Evolutionary conservation across 345 rosid genomes (phyloP), one percentile per base, ranked within the genome.

Genomic region (Eucalyptus polybractea): DNA sequence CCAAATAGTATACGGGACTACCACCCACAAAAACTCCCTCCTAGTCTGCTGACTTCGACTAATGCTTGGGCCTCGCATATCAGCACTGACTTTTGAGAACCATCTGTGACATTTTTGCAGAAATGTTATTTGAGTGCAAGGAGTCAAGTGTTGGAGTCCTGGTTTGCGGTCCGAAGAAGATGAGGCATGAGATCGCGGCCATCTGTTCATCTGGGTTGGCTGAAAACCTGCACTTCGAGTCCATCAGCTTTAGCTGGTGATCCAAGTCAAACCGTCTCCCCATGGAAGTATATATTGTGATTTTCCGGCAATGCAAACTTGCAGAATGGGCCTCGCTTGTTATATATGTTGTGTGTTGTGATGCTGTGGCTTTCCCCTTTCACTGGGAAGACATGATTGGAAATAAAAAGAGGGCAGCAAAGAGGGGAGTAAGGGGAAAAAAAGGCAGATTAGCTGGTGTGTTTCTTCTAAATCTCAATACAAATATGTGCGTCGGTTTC

Each of bases 231-330:
- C 95, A 94, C 44, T 96, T 94, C 67, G 96, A 97, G 92, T 95
- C 96, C 42, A 94, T 96, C 89, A 94, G 97, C 93, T 96, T 97
- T 42, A 94, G 93, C 92, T 96, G 99, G 97, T 95, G 95, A 96
- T 87, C 58, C 33, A 47, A 31, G 40, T 54, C 88, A 53, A 40
- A 87, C 65, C 88, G 60, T 62, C 47, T 22, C 27, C 29, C 54
- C 15, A 27, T 6, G n/a, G 83, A 72, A 76, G 27, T 76, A 37
- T 10, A 42, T 37, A 72, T 19, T 72, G 81, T 19, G 81, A 72
- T 19, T 72, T 37, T 72, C 81, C 45, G 25, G 45, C 81, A 19
- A 19, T 37, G 25, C 25, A 19, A 72, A 33, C 81, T 17, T 72
- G 81, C 12, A 21, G 44, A 37, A 37, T 72, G 10, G 14, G 25